Base-by-base conservation (phyloP, 768 basidiomycete species). In the Pholiota conissans region DNA sequence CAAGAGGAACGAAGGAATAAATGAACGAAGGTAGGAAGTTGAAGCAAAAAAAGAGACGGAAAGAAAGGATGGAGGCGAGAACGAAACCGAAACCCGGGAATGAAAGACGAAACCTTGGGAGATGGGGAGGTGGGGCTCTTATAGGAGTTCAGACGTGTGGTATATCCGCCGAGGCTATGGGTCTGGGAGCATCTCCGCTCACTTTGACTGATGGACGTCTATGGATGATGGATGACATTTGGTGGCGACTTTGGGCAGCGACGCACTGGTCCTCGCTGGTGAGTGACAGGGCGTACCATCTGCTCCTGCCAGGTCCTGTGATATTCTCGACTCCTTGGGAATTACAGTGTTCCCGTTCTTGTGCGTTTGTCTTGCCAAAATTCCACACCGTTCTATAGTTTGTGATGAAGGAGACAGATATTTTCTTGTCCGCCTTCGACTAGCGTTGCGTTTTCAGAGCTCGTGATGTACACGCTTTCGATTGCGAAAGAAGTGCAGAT, bases 1-100 rank as follows among this genome's bases (percentile, higher is more conserved):
- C 61, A 59, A 63, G 64, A 63, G 61, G 64, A 24, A 26, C 50
- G n/a, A 56, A 54, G 48, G 39, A 55, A 47, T 35, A 40, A 32
- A 47, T 47, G 20, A 50, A 35, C 39, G 39, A 52, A 55, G 27
- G 42, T 52, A 51, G 35, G 55, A 34, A 52, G 27, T 40, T n/a
- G n/a, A n/a, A n/a, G 40, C 52, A 57, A 53, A 50, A 55, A 56
- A 56, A 58, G 24, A 34, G 28, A 30, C 34, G 35, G 47, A 55
- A 34, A 48, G 52, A 59, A 57, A 52, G 55, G 55, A 55, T n/a
- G n/a, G n/a, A n/a, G n/a, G n/a, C 54, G 52, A 27, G 57, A 61
- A 55, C 26, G 53, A 62, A 56, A 65, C 60, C 55, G 42, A 51
- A 57, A 22, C 18, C 42, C 22, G 46, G 45, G 51, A 56, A 55